Percentiles rank a stretch among this genome's conserved stretches.
Conservation (phyloP, 2,329 filamentous ascomycete genomes). For the Penicillium decumbens region DNA sequence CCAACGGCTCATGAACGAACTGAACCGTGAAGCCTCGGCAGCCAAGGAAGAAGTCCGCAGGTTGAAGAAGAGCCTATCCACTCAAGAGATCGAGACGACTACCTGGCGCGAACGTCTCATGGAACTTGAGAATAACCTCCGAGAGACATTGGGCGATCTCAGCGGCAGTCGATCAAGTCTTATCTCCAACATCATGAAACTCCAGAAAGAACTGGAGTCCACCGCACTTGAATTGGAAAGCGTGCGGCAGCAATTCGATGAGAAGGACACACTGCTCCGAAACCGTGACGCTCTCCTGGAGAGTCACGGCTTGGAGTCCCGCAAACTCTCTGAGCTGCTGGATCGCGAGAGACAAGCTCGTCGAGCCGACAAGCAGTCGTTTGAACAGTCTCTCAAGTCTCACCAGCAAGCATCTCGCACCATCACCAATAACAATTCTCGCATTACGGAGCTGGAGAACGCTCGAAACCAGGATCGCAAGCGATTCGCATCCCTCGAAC, state of each 20-base stretch:
- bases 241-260: constrained; percentile 70
- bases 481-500: constrained; percentile 69
- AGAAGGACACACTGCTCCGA: constrained; percentile 86
- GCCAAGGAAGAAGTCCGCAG: constrained; percentile 82
- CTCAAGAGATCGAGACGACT: constrained; percentile 79
- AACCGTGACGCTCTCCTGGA: constrained; percentile 86
- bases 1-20: constrained; percentile 85
- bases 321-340: constrained; percentile 78
- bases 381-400: constrained; percentile 81
- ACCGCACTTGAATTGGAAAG: constrained; percentile 77
- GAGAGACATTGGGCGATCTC: constrained; percentile 80
- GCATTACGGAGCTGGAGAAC: constrained; percentile 82
- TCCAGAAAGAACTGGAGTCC: constrained; percentile 82
- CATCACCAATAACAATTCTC: constrained; percentile 75
- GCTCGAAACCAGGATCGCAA: constrained; percentile 71
- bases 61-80: constrained; percentile 75
- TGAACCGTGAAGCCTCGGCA: constrained; percentile 75
- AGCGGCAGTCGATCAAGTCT: constrained; percentile 81
- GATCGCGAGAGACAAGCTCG: constrained; percentile 85
- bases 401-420: constrained; percentile 83
- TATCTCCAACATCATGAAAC: constrained; percentile 77
- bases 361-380: constrained; percentile 79
- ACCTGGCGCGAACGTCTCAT: constrained; percentile 88
- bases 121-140: constrained; percentile 83
- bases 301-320: constrained; percentile 77